Conservation (phyloP, 2,329 filamentous ascomycete species). For the Fusarium duplospermum region DNA sequence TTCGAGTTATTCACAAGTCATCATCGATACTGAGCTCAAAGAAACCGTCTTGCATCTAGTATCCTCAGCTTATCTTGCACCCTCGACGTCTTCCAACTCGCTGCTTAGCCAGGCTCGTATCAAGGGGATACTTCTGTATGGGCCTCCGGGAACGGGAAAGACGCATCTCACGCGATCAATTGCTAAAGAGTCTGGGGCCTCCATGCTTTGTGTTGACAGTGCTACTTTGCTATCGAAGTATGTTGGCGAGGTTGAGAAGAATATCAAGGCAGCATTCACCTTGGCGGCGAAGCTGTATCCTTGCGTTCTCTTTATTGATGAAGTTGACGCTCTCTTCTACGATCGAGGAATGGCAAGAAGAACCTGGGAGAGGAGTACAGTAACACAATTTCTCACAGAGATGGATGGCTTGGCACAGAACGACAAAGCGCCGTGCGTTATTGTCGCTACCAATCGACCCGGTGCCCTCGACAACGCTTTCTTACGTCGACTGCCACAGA, state of each 20-base stretch:
- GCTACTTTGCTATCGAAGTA: not conserved
- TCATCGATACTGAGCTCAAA: not conserved
- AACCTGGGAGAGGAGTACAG: not conserved
- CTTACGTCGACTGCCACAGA: not conserved
- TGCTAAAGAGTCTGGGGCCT: not conserved
- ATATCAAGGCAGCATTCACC: not conserved
- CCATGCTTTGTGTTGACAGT: not conserved
- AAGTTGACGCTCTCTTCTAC: not conserved
- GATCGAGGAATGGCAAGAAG: not conserved
- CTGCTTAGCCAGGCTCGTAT: not conserved
- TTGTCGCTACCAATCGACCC: not conserved
- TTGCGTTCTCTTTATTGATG: not conserved
- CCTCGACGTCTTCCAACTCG: not conserved
- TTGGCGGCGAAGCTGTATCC: not conserved
- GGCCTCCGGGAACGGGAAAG: not conserved
- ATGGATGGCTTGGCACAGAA: not conserved
- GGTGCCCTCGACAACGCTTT: not conserved
- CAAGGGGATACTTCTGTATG: not conserved
- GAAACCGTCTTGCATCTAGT: not conserved
- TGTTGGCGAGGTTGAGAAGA: not conserved
- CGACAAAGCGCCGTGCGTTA: not conserved
- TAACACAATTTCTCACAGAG: not conserved
- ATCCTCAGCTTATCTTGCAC: not conserved
- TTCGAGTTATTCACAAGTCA: not conserved
- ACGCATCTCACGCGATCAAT: not conserved